phyloP scores from a whole-genome alignment of 306 rosid species.

The Canavalia gladiata region DNA sequence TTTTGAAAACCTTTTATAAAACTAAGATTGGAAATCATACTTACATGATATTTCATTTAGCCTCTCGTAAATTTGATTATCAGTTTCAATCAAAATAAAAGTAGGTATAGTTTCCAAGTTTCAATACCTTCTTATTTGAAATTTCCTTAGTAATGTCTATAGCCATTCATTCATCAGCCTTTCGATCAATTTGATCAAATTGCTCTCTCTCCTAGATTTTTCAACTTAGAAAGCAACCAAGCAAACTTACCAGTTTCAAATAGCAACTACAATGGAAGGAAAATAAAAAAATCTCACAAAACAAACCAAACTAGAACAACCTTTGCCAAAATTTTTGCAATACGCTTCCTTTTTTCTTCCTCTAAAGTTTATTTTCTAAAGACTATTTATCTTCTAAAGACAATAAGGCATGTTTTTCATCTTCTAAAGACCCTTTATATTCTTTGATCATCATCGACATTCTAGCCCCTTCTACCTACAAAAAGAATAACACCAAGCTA shows the following conservation, averaged over 20 bases:
- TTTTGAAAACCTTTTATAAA: background rate
- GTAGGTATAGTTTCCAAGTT: background rate
- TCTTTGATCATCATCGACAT: slow-evolving; percentile 65
- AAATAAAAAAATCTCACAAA: background rate
- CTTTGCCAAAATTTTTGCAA: slow-evolving; percentile 70
- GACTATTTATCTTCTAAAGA: too few relatives aligned
- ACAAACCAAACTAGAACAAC: slow-evolving; percentile 54
- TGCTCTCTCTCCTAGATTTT: slow-evolving; percentile 63
- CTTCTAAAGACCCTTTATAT: slow-evolving; percentile 52
- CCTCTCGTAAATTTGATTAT: background rate
- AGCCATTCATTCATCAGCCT: slow-evolving; percentile 95
- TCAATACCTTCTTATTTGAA: slow-evolving; percentile 78
- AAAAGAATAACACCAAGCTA: slow-evolving; percentile 14
- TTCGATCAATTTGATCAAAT: slow-evolving; percentile 70
- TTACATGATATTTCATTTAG: slow-evolving; percentile 7
- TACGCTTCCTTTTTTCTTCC: slow-evolving; percentile 73
- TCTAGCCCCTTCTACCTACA: slow-evolving; percentile 83
- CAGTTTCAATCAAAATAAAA: slow-evolving; percentile 6
- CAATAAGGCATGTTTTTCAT: slow-evolving; percentile 42
- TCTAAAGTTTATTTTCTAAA: slow-evolving; percentile 68
- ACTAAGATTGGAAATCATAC: slow-evolving; percentile 8
- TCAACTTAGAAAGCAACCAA: slow-evolving; percentile 26
- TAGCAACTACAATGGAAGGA: slow-evolving; percentile 1
- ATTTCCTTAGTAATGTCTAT: slow-evolving; percentile 85
- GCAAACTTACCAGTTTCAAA: slow-evolving; percentile 11